Evolutionary conservation across 2,329 filamentous ascomycete genomes (phyloP), one percentile per base, ranked within the genome.

Genomic region (Mollisiaceae sp.): DNA sequence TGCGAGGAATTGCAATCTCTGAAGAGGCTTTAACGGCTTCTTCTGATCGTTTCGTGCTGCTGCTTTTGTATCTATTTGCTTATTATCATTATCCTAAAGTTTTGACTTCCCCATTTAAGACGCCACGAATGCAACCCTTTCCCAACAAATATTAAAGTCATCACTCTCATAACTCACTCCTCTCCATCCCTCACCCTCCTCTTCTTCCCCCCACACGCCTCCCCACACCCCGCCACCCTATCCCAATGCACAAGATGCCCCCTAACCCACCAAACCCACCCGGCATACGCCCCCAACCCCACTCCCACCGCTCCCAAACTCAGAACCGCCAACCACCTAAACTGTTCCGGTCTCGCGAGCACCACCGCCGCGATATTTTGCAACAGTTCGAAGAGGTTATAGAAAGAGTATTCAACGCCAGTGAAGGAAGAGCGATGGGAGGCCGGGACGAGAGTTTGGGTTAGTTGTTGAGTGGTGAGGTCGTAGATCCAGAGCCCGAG

Each of bases 401-500:
- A 71, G 56, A 81, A 75, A 5, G 76, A 75, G 65, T 77, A 77
- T 70, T 82, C 80, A 5, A 79, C 77, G 14, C 80, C 80, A 0
- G 79, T 78, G 63, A 81, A 81, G 57, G 77, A 78, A 0, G 80
- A 79, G 18, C 79, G 75, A 22, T 76, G 71, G 1, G 73, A 66
- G 14, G 69, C 66, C 2, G 73, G 69, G 11, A 78, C 74, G 18
- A 71, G 79, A 69, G 59, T 83, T 74, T 74, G 79, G 69, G 70
- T 86, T 67, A 81, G 70, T 66, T 81, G 79, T 67, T 80, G 79
- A 9, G 79, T 80, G 4, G 78, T 79, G 9, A 82, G 76, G 68
- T 82, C 80, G 70, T 76, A 81, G 50, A 79, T 75, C 80, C 80
- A 81, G 35, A 80, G 78, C 14, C 79, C 79, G 45, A 81, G 77